Base-by-base conservation (phyloP, 1,284 basidiomycete genomes). In the Irpex sp. region DNA sequence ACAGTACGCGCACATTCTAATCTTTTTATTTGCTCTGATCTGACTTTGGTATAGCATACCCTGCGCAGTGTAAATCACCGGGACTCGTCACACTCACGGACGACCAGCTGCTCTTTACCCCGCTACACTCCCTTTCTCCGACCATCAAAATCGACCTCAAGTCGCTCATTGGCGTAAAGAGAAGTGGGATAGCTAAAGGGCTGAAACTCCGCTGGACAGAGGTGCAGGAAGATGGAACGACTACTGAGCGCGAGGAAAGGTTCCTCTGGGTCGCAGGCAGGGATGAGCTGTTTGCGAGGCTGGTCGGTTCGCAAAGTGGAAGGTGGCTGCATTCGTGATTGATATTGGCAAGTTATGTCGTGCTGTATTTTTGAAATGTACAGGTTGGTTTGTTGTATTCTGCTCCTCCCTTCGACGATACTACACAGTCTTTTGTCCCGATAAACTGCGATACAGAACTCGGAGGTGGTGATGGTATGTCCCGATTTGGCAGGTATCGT, bases 221-320 rank as follows among this genome's bases (percentile, higher is more conserved):
- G 7, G 68, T 69, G 39, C 61, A 23, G 14, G 52, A 66, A 5
- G 67, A 73, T 36, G 72, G 69, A 0, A 68, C 67, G 19, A 71
- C 48, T 12, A 55, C 71, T 57, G 74, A 77, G 57, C 77, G 74
- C 58, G 79, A 81, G 58, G 85, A 83, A 60, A 82, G 74, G 65
- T 88, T 89, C 68, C 64, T 74, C 21, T 86, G 84, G 81, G 78
- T 88, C 52, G 81, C 80, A 23, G 77, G 75, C 8, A 80, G 86
- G 9, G 85, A 88, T 69, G 86, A 88, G 58, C 70, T 88, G 16
- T 89, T 89, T 69, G 84, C 84, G 47, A 74, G 84, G 58, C 77
- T 89, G n/a, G 76, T 87, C n/a, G 83, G 83, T 14, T 73, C 74
- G 65, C 74, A 75, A 21, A 76, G 76, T 3, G 69, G 70, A 57